Evolutionary conservation across 2,329 filamentous ascomycete species (phyloP), one percentile per base, ranked within the genome.

Genomic region (Exophiala lecanii-corni): DNA sequence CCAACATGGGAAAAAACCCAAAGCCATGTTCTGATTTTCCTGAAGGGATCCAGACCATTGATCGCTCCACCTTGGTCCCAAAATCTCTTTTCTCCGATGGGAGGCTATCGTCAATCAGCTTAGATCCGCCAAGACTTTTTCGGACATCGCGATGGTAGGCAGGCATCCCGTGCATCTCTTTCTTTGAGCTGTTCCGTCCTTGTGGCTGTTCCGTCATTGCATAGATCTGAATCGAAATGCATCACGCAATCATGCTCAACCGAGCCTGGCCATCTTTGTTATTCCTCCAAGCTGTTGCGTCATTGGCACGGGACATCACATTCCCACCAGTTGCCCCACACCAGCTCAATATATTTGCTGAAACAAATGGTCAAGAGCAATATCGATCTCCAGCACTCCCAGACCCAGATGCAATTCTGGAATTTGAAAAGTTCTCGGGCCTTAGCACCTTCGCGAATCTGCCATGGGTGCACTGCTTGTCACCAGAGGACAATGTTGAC

Each of bases 371-470:
- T 15, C 17, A 33, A 4, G 13, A 25, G 30, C 38, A 41, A 26
- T 51, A 39, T 40, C 46, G 43, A 26, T 39, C 42, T 18, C 23
- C 57, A 45, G 19, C 46, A 41, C 25, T 34, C 21, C 55, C 38
- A 19, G 49, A 61, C 18, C 59, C 65, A 30, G 59, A 65, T 23
- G 50, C 70, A 10, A 64, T 72, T 36, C 66, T 73, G 16, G 47
- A 63, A 5, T 64, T 59, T 10, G 66, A 63, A 10, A 71, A 69
- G 45, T 67, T 70, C 53, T 59, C 61, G 9, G 59, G 59, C 7
- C 26, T 64, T 19, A 59, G 50, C 1, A 64, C 61, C 1, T 65
- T 63, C 38, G 56, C 61, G 1, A 57, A 58, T 21, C 50, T 65
- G n/a, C 60, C 58, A 3, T 60, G 60, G 47, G 48, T 57, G 10